phyloP scores from a whole-genome alignment of 2,329 filamentous ascomycete species.

The Clarireedia sp. region DNA sequence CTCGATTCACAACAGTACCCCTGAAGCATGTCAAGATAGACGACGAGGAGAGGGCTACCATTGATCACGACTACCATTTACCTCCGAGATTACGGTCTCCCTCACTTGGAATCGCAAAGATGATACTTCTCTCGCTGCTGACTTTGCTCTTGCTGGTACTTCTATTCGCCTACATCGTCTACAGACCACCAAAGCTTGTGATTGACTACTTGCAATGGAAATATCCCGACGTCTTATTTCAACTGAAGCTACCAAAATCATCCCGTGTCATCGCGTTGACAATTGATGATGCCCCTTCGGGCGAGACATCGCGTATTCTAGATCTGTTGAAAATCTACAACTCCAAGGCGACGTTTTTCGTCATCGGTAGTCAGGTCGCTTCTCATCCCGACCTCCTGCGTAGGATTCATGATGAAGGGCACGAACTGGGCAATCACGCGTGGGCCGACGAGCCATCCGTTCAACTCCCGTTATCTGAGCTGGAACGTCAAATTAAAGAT shows the following conservation, averaged over 20 bases:
- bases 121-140: conserved; percentile 19
- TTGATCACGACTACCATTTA: neutral
- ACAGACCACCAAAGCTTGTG: conserved; percentile 69
- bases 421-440: conserved; percentile 80
- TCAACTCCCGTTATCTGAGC: conserved; percentile 47
- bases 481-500: conserved; percentile 53
- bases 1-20: neutral
- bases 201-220: conserved; percentile 62
- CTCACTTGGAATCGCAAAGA: conserved; percentile 4
- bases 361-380: conserved; percentile 70
- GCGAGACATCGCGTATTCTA: conserved; percentile 63
- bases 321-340: conserved; percentile 55
- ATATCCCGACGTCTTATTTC: conserved; percentile 76
- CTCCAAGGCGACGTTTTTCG: conserved; percentile 77
- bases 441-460: conserved; percentile 78
- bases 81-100: neutral
- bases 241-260: conserved; percentile 46
- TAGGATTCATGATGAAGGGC: conserved; percentile 50
- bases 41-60: conserved; percentile 22
- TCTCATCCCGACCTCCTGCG: conserved; percentile 47
- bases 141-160: conserved; percentile 22
- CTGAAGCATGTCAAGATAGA: conserved; percentile 28
- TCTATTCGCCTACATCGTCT: conserved; percentile 57
- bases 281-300: conserved; percentile 77
- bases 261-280: conserved; percentile 71